Percentiles rank a stretch among this genome's conserved stretches.
phyloP scores from a whole-genome alignment of 805 yeast genomes.

The Metschnikowia picachoensis region DNA sequence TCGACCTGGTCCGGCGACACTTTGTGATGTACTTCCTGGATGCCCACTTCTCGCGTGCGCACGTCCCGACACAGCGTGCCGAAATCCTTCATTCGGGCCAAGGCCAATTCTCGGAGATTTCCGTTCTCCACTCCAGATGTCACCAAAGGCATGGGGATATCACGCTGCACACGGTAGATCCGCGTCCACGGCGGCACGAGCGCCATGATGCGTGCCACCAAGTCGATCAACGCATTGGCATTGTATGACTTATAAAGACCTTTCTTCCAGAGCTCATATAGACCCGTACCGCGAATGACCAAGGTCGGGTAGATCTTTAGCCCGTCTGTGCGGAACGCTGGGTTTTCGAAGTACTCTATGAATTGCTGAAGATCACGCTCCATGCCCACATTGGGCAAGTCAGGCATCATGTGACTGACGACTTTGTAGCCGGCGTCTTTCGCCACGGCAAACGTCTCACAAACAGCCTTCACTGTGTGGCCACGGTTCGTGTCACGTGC shows the following conservation, averaged over 20 bases:
- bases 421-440: slow-evolving; percentile 98
- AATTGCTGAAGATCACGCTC: slow-evolving; percentile 96
- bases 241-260: slow-evolving; percentile 93
- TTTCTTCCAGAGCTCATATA: slow-evolving; percentile 95
- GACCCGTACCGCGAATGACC: slow-evolving; percentile 95
- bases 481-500: slow-evolving; percentile 98
- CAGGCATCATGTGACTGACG: slow-evolving; percentile 99
- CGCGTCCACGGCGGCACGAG: slow-evolving; percentile 99
- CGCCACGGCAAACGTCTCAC: slow-evolving; percentile 93
- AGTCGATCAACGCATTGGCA: slow-evolving; percentile 88
- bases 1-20: slow-evolving; percentile 97
- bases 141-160: slow-evolving; percentile 98
- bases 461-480: slow-evolving; percentile 92
- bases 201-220: slow-evolving; percentile 93
- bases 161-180: slow-evolving; percentile 96
- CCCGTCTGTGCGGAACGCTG: slow-evolving; percentile 96
- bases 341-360: slow-evolving; percentile 93
- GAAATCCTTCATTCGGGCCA: slow-evolving; percentile 97
- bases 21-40: slow-evolving; percentile 96
- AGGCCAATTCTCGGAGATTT: slow-evolving; percentile 88
- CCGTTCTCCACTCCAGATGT: slow-evolving; percentile 98
- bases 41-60: slow-evolving; percentile 96
- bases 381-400: slow-evolving; percentile 97
- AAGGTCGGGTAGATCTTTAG: slow-evolving; percentile 92
- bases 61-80: slow-evolving; percentile 96